Base-by-base conservation (phyloP, 1,284 basidiomycete species). In the Xerocomus amazonicus region DNA sequence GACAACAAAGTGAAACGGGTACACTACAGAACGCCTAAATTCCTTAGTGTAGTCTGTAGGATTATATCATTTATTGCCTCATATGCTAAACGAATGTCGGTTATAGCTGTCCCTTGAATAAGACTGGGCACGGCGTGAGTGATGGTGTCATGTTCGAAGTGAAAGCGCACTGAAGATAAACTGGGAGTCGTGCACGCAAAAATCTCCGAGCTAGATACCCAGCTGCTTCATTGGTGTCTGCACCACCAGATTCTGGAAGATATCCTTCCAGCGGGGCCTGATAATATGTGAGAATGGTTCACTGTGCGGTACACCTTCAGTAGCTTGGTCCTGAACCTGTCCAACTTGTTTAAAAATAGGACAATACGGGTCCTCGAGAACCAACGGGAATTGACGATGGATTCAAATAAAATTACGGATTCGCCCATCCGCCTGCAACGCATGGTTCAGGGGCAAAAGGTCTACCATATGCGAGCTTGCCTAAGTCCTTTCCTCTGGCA, bases 61-160 rank as follows among this genome's bases (percentile, higher is more conserved):
- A 97, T 95, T n/a, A 93, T 96, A 74, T 98, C 96, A 73, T 97
- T 97, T 55, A 97, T 93, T 0, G 95, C 94, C 0, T 93, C 93
- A 60, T 97, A 97, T 9, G 98, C 94, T 0, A 97, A 79, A 56
- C 91, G 80, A 55, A 98, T 84, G 64, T 90, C 90, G 6, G 78
- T 78, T 23, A 86, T 90, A 65, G 90, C 88, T 39, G 87, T 90
- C 34, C 86, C 87, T 66, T 89, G 87, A 10, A 87, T 90, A 50
- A 90, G 67, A 72, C 87, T 90, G 19, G 40, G 45, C 1, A 10
- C 10, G 1, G 17, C 53, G 47, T 14, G 4, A 26, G 8, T 3
- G n/a, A 32, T 4, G 0, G 6, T 4, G 0, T 0, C 23, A n/a
- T n/a, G n/a, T n/a, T n/a, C n/a, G n/a, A 6, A 39, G 23, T n/a